A percentile compares a stretch with the other conserved stretches of the same genome.
These are phyloP conservation scores for Incumbomyces delicatus DNA, from an alignment of 2,329 filamentous ascomycete species.

Conservation along the genomic window DNA sequence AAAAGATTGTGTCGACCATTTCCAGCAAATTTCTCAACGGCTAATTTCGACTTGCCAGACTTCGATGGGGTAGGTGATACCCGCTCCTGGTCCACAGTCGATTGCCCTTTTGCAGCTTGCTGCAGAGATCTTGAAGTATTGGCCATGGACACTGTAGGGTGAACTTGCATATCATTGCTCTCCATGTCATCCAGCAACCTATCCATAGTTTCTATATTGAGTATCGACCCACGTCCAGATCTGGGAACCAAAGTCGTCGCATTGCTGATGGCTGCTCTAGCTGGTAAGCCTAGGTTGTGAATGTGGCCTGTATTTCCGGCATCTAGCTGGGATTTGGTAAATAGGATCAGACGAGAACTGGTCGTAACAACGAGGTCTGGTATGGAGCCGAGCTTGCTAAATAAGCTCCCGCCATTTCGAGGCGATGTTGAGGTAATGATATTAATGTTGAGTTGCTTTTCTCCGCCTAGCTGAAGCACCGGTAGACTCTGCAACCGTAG, in stretches of 20 bases:
- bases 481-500: neutral
- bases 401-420: neutral
- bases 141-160: constrained; percentile 11
- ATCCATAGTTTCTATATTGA: constrained; percentile 40
- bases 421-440: neutral
- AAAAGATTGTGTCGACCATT: neutral
- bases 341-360: neutral
- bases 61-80: constrained; percentile 12
- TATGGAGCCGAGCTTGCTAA: constrained; percentile 5
- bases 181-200: constrained; percentile 36
- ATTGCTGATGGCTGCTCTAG: constrained; percentile 20
- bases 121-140: constrained; percentile 9
- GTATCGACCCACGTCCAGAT: constrained; percentile 24
- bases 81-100: constrained; percentile 12
- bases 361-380: constrained; percentile 11
- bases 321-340: neutral
- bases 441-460: neutral
- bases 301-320: neutral
- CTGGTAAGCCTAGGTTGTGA: neutral
- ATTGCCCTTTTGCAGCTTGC: neutral
- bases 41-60: constrained; percentile 7
- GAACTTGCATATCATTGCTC: constrained; percentile 7
- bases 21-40: neutral
- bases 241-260: constrained; percentile 31
- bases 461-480: neutral